Evolutionary conservation across 768 basidiomycete genomes (phyloP).

Genomic region (Lentinula guzmanii): DNA sequence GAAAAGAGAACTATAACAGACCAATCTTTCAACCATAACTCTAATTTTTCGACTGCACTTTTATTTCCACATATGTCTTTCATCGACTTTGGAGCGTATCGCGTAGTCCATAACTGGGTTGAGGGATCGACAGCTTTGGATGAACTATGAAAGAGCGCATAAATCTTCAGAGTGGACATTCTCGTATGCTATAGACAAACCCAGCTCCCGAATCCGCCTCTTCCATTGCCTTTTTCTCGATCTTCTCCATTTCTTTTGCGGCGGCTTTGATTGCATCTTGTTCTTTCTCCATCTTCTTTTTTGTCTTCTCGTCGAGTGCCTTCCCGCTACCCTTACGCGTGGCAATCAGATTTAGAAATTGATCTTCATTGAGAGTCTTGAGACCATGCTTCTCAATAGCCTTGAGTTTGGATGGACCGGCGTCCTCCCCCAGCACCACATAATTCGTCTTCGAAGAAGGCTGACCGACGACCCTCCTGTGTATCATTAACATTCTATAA

Average conservation of each 20-base stretch:
- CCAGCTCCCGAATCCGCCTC: neutral
- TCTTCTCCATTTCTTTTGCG: constrained; percentile 74
- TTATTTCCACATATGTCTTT: constrained; percentile 98
- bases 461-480: constrained; percentile 77
- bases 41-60: constrained; percentile 80
- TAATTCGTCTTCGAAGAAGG: constrained; percentile 89
- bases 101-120: constrained; percentile 88
- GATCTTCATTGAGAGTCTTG: constrained; percentile 78
- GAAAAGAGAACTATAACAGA: constrained; percentile 25
- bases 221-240: constrained; percentile 49
- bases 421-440: constrained; percentile 83
- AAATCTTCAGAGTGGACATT: constrained; percentile 1
- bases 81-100: constrained; percentile 83
- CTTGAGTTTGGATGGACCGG: constrained; percentile 84
- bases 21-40: constrained; percentile 87
- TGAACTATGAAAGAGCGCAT: constrained; percentile 10
- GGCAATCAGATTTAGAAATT: constrained; percentile 77
- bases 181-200: neutral
- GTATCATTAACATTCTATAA: neutral
- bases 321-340: constrained; percentile 50
- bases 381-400: constrained; percentile 80
- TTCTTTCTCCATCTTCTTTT: constrained; percentile 79
- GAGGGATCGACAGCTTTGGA: constrained; percentile 33
- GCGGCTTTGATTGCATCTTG: constrained; percentile 64
- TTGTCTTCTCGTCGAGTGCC: constrained; percentile 68